phyloP scores from a whole-genome alignment of 2,329 filamentous ascomycete species.

The Apiospora pterosperma region DNA sequence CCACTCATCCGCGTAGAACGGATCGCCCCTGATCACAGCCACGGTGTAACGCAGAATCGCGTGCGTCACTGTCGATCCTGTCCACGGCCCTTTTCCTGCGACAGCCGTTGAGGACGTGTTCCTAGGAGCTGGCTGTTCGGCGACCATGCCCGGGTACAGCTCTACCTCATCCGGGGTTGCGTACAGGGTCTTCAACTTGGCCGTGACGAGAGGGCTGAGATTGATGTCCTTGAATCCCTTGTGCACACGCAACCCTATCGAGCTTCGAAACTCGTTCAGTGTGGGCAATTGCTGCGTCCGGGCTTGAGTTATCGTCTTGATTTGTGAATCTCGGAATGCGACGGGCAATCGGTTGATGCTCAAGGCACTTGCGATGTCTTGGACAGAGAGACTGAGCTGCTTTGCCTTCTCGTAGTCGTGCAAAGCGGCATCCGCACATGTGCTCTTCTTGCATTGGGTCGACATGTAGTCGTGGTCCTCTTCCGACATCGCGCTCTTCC shows the following conservation, averaged over 20 bases:
- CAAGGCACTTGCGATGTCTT: conserved; percentile 46
- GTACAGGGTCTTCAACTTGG: conserved; percentile 56
- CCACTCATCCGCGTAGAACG: conserved; percentile 56
- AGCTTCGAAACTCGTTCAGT: conserved; percentile 62
- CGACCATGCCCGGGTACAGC: conserved; percentile 64
- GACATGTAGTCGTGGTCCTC: neutral
- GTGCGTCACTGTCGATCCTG: conserved; percentile 30
- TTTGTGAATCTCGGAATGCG: conserved; percentile 50
- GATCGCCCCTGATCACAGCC: neutral
- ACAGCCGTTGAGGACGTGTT: conserved; percentile 49
- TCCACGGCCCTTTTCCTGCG: conserved; percentile 30
- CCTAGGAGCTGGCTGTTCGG: conserved; percentile 53
- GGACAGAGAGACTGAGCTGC: conserved; percentile 56
- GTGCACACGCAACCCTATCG: conserved; percentile 57
- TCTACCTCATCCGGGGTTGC: conserved; percentile 64
- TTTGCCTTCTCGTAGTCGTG: neutral
- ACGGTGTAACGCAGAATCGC: neutral
- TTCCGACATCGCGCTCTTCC: neutral
- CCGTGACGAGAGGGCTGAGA: conserved; percentile 50
- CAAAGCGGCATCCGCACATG: neutral
- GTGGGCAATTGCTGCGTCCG: conserved; percentile 32
- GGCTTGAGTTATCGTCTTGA: conserved; percentile 61
- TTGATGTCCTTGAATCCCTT: conserved; percentile 58
- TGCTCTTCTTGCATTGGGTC: neutral
- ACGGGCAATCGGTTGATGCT: neutral